Conservation (phyloP, 805 yeast genomes). For the Brettanomyces naardenensis region DNA sequence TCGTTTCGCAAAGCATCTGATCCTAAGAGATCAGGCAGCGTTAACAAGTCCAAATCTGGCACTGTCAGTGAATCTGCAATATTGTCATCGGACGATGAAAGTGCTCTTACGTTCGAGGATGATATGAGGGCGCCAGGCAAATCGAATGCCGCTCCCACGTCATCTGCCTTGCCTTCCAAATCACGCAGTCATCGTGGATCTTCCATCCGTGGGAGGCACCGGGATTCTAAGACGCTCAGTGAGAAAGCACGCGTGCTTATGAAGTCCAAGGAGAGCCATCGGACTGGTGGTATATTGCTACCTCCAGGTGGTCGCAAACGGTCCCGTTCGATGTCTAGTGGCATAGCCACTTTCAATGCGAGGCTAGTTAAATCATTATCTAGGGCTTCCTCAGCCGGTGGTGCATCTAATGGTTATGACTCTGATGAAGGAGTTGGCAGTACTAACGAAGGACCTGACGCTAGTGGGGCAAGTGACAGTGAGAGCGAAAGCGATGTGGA, state of each 20-base stretch:
- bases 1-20: no score
- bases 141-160: no score
- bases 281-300: constrained; percentile 1
- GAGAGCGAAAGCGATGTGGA: constrained; percentile 41
- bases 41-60: no score
- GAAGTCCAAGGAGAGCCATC: not conserved
- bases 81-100: constrained; percentile 1
- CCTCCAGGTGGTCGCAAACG: not conserved
- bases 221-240: not conserved
- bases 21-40: no score
- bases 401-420: not conserved
- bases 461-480: not conserved
- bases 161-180: no score
- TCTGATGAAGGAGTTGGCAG: not conserved
- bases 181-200: no score
- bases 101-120: constrained; percentile 2
- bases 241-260: not conserved
- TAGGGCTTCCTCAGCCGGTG: not conserved
- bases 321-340: not conserved
- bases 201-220: constrained; percentile 1
- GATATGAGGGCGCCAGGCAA: not conserved
- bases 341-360: not conserved
- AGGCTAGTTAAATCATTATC: not conserved
- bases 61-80: no score
- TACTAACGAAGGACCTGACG: not conserved